Base-by-base conservation (phyloP, 2,329 filamentous ascomycete species). In the Fonsecaea multimorphosa region DNA sequence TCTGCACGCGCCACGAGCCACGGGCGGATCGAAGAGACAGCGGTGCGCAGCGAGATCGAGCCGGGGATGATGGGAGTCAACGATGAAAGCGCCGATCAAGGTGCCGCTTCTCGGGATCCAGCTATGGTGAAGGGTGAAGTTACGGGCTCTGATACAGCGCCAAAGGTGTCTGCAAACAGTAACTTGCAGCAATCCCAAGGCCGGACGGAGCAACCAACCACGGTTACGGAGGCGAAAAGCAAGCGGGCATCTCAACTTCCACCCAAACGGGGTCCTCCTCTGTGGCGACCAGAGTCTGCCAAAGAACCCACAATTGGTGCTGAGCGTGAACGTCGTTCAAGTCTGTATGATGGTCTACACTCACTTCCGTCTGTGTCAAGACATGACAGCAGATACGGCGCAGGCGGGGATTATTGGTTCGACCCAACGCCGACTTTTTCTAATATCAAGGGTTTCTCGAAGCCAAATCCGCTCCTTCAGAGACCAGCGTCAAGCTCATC, bases 351-450 rank as follows among this genome's bases (percentile, higher is more conserved):
- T 16, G 54, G 53, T 7, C 19, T 67, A 9, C 51, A 58, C 14
- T 36, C 31, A 5, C 36, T 61, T 27, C 34, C 24, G 38, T 54
- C 36, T 12, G 31, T 58, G 6, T 66, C 61, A 19, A 51, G 56
- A 12, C 69, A 82, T 62, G 82, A 86, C 71, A 76, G 82, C 24
- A 87, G 86, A 71, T 88, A 87, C 74, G 77, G 79, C n/a, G 64
- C 68, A 27, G 59, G 67, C 53, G 68, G 68, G 29, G 66, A 66
- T 40, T 70, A 65, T 32, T 70, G 68, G 68, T 70, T 70, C 49
- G 61, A 70, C 53, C 66, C 68, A 6, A 58, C 46, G 29, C 62
- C 64, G 5, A 19, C 44, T 32, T n/a, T 51, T 27, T 29, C 51
- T 3, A 46, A 46, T 11, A 29, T 38, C 1, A 53, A 24, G 27